Evolutionary conservation across 1,284 basidiomycete species (phyloP).

Genomic region (Ceratorhiza oryzae-sativae): DNA sequence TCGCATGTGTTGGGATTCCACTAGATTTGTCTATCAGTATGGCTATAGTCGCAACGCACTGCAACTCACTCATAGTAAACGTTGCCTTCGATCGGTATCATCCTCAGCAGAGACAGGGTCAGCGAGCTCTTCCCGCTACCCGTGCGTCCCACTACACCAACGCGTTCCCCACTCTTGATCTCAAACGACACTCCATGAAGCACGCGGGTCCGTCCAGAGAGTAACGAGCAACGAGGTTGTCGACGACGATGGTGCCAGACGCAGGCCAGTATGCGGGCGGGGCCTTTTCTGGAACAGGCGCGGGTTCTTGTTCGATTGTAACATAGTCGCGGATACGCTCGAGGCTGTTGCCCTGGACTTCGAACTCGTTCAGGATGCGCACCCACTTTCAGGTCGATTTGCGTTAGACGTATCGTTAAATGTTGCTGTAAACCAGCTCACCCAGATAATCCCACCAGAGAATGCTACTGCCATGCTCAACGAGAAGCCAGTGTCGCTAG

Average conservation of each 20-base stretch:
- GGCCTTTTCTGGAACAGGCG: slow-evolving; percentile 45
- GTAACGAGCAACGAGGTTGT: slow-evolving; percentile 52
- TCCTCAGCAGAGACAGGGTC: slow-evolving; percentile 53
- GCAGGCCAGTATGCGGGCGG: slow-evolving; percentile 56
- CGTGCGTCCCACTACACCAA: slow-evolving; percentile 75
- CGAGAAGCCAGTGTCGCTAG: slow-evolving; percentile 52
- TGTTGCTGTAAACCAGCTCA: neutral
- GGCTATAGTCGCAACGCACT: neutral
- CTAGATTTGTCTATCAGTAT: neutral
- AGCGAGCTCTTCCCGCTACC: slow-evolving; percentile 73
- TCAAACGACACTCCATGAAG: slow-evolving; percentile 59
- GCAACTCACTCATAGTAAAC: slow-evolving; percentile 52
- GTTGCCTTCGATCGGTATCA: slow-evolving; percentile 64
- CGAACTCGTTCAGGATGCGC: slow-evolving; percentile 53
- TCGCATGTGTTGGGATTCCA: slow-evolving; percentile 48
- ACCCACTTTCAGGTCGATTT: slow-evolving; percentile 45
- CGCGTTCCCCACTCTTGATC: slow-evolving; percentile 65
- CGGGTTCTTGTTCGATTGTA: slow-evolving; percentile 50
- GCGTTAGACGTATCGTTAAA: neutral
- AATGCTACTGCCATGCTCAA: slow-evolving; percentile 53
- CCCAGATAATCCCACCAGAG: slow-evolving; percentile 48
- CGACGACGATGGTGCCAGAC: slow-evolving; percentile 51
- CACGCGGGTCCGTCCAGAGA: slow-evolving; percentile 28
- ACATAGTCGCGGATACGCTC: slow-evolving; percentile 55
- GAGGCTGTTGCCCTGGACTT: slow-evolving; percentile 53